Conservation (phyloP, 768 basidiomycete genomes). For the Termitomyces sp. region DNA sequence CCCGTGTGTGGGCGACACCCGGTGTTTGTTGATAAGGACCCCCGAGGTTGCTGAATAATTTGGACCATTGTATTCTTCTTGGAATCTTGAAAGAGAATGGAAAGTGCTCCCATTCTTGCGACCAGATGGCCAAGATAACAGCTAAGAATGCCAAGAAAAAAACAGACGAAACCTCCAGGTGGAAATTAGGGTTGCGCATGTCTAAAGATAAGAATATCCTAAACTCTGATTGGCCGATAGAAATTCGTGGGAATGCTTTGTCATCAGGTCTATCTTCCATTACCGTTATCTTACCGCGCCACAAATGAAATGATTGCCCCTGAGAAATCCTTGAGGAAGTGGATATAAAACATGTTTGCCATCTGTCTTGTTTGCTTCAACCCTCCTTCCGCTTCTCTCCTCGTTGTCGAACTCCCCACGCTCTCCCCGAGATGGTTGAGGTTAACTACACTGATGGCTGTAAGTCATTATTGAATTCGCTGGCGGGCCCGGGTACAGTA, state of each 20-base stretch:
- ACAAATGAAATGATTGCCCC: not conserved
- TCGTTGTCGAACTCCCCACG: not conserved
- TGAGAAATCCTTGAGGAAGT: conserved; percentile 3
- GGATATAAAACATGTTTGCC: conserved; percentile 8
- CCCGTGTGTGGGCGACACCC: no score
- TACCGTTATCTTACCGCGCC: conserved; percentile 6
- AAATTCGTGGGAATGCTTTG: conserved; percentile 4
- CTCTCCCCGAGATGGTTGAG: conserved; percentile 24
- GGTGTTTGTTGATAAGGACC: no score
- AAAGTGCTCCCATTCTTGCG: no score
- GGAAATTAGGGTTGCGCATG: not conserved
- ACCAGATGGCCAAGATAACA: no score
- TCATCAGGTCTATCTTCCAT: conserved; percentile 6
- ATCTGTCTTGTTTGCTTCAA: not conserved
- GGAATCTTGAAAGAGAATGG: no score
- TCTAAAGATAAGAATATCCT: conserved; percentile 6
- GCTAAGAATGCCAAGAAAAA: not conserved
- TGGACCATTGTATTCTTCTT: no score
- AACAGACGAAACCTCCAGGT: not conserved
- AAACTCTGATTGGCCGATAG: conserved; percentile 11
- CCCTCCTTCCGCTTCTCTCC: not conserved
- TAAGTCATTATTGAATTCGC: conserved; percentile 10
- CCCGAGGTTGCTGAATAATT: no score
- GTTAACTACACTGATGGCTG: conserved; percentile 24
- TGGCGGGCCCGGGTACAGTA: no score